A percentile compares a stretch with the other conserved stretches of the same genome.
These are phyloP conservation scores for Alternaria viburni DNA, from an alignment of 2,329 filamentous ascomycete genomes.

Conservation along the genomic window DNA sequence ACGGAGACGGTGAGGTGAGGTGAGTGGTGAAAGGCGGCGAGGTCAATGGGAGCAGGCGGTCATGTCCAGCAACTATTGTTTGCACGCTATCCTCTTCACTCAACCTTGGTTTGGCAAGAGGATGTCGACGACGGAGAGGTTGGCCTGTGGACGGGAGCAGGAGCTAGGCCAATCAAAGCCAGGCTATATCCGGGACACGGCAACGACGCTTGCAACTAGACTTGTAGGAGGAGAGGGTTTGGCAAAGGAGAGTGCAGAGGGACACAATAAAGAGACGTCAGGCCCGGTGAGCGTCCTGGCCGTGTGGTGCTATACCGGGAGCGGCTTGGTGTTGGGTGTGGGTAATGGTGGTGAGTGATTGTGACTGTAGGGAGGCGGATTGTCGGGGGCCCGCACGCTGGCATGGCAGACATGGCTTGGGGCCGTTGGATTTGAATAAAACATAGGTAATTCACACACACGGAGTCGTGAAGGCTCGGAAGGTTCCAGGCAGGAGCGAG, in stretches of 20 bases:
- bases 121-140: constrained; percentile 36
- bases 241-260: constrained; percentile 23
- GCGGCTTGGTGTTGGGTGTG: constrained; percentile 19
- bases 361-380: constrained; percentile 22
- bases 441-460: constrained; percentile 48
- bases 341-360: constrained; percentile 8
- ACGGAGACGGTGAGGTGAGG: constrained; percentile 10
- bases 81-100: constrained; percentile 25
- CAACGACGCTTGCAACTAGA: constrained; percentile 21
- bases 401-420: constrained; percentile 45
- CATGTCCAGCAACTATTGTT: constrained; percentile 19
- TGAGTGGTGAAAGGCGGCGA: constrained; percentile 15
- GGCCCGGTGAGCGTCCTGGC: constrained; percentile 7
- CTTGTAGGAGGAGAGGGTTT: constrained; percentile 12
- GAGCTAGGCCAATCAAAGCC: constrained; percentile 38
- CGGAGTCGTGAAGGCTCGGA: constrained; percentile 43
- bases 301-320: constrained; percentile 17
- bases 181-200: constrained; percentile 32
- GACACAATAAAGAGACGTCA: constrained; percentile 27
- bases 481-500: constrained; percentile 43
- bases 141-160: constrained; percentile 31
- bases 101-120: constrained; percentile 22
- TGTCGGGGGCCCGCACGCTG: constrained; percentile 36
- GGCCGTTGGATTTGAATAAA: constrained; percentile 48
- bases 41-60: constrained; percentile 22